A percentile compares a stretch with the other conserved stretches of the same genome.
Conservation (phyloP, 2,329 filamentous ascomycete genomes). For the Hymenoscyphus fructigenus region DNA sequence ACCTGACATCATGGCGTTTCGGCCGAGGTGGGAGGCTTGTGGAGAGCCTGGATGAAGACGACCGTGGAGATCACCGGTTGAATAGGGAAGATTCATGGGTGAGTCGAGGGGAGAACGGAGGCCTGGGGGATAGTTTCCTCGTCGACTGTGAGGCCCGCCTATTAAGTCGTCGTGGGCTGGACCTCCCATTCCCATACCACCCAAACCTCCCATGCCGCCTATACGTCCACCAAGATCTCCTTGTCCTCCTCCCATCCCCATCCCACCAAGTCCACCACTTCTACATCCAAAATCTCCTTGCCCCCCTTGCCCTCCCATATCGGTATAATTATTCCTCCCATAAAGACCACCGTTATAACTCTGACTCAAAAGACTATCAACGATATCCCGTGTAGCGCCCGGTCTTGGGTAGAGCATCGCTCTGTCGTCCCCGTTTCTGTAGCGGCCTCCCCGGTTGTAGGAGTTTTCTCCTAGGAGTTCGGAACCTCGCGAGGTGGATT, state of each 20-base stretch:
- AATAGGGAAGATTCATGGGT: not conserved
- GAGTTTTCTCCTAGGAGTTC: conserved; percentile 5
- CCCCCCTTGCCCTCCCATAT: not conserved
- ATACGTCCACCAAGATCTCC: not conserved
- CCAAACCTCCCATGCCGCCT: not conserved
- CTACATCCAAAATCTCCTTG: not conserved
- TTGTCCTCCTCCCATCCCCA: not conserved
- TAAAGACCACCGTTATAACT: not conserved
- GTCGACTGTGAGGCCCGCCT: not conserved
- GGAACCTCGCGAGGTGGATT: conserved; percentile 5
- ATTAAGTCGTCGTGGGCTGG: not conserved
- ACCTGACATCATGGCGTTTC: not conserved
- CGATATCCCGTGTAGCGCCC: conserved; percentile 14
- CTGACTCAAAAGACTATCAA: conserved; percentile 13
- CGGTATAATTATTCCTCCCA: not conserved
- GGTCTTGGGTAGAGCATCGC: conserved; percentile 15
- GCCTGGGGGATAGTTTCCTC: not conserved
- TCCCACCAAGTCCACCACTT: not conserved
- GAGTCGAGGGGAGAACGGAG: not conserved
- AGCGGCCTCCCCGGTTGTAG: conserved; percentile 8
- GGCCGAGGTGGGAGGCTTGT: not conserved
- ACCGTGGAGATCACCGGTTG: not conserved
- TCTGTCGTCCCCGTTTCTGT: conserved; percentile 8
- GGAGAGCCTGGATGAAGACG: not conserved
- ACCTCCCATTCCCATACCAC: conserved; percentile 4